Conservation (phyloP, 2,329 filamentous ascomycete species). For the Fonsecaea nubica region DNA sequence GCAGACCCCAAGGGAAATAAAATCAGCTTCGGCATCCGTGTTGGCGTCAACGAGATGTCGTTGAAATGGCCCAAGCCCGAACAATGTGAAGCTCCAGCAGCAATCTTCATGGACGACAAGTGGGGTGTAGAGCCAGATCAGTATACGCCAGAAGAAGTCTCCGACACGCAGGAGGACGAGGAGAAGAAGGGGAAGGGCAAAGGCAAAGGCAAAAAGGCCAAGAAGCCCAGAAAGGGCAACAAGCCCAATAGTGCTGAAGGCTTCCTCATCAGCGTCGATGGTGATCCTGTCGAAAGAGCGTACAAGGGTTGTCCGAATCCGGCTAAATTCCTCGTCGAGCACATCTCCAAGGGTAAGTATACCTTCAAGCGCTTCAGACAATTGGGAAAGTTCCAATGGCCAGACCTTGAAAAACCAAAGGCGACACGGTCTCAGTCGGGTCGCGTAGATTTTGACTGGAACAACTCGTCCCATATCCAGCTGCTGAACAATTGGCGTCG, state of each 20-base stretch:
- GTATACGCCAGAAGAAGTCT: neutral
- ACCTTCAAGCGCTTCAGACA: conserved; percentile 21
- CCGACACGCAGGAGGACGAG: neutral
- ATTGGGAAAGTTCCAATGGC: conserved; percentile 1
- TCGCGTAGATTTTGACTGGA: conserved; percentile 36
- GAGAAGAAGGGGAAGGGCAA: neutral
- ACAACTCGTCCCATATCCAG: conserved; percentile 26
- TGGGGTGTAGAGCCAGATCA: conserved; percentile 11
- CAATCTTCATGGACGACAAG: neutral
- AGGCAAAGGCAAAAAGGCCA: neutral
- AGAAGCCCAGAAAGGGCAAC: neutral
- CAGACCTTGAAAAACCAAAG: conserved; percentile 1
- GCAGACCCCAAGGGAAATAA: neutral
- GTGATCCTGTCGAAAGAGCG: neutral
- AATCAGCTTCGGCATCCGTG: neutral
- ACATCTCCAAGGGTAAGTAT: conserved; percentile 27
- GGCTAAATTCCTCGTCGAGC: conserved; percentile 27
- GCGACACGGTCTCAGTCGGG: neutral
- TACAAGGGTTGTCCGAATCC: conserved; percentile 6
- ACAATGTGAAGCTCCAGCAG: neutral
- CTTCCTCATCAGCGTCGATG: conserved; percentile 14
- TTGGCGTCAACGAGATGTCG: neutral
- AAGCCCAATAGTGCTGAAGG: neutral
- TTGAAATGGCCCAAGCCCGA: neutral
- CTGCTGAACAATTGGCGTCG: conserved; percentile 32